Conservation (phyloP, 2,329 filamentous ascomycete species). For the Xenosphaeropsis pyriputrescens region DNA sequence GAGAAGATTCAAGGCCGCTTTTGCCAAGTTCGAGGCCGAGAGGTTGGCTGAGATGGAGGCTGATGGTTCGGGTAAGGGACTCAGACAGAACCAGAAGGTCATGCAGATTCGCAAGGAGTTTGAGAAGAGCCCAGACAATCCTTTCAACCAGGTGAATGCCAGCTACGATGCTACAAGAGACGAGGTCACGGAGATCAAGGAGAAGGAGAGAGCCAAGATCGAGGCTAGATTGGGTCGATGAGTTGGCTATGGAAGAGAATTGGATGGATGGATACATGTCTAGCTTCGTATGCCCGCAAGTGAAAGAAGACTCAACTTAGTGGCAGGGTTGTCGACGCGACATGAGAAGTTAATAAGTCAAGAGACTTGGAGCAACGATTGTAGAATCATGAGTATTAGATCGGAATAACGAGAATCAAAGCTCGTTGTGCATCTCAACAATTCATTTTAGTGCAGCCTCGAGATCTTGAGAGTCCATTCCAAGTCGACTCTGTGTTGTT, state of each 20-base stretch:
- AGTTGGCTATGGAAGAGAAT: constrained; percentile 1
- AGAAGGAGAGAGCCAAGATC: constrained; percentile 56
- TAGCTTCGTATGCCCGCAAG: too few relatives aligned
- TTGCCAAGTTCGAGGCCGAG: constrained; percentile 66
- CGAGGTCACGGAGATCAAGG: constrained; percentile 53
- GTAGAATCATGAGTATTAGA: too few relatives aligned
- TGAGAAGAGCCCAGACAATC: constrained; percentile 87
- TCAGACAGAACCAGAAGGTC: constrained; percentile 73
- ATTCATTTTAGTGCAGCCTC: too few relatives aligned
- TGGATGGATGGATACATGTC: not conserved
- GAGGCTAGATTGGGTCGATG: constrained; percentile 47
- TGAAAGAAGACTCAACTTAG: too few relatives aligned
- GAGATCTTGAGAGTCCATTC: too few relatives aligned
- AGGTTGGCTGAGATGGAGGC: constrained; percentile 73
- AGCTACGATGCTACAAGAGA: constrained; percentile 66
- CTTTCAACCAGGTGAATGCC: constrained; percentile 74
- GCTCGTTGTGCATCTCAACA: too few relatives aligned
- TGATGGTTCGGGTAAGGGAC: constrained; percentile 56
- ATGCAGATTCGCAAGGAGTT: constrained; percentile 84
- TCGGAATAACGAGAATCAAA: too few relatives aligned
- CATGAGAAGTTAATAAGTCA: too few relatives aligned
- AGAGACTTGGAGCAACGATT: too few relatives aligned
- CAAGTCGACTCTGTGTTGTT: too few relatives aligned
- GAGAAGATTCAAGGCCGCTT: constrained; percentile 74
- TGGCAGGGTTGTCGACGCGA: too few relatives aligned